phyloP scores from a whole-genome alignment of 148 eudicot genomes.

The Camellia japonica region DNA sequence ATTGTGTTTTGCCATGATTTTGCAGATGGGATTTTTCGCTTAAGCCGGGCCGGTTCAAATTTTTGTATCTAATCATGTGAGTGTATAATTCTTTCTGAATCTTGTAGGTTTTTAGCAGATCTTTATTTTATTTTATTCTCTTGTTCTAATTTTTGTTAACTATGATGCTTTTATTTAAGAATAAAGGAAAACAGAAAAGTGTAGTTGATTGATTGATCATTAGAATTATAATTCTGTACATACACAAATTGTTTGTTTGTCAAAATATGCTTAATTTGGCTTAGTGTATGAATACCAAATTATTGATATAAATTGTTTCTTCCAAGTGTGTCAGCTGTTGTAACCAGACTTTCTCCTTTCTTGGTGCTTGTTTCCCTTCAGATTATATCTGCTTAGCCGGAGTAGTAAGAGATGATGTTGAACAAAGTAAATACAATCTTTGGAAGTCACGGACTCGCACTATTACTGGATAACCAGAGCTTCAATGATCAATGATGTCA shows the following conservation, averaged over 20 bases:
- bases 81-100: constrained; percentile 15
- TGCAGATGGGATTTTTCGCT: constrained; percentile 98
- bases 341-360: background rate
- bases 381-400: background rate
- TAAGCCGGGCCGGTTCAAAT: constrained; percentile 97
- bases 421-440: background rate
- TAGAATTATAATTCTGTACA: background rate
- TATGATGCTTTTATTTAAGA: background rate
- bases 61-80: constrained; percentile 92
- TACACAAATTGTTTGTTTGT: background rate
- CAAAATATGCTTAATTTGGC: background rate
- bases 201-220: background rate
- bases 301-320: background rate
- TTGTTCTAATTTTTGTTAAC: background rate
- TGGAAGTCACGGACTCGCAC: background rate
- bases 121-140: background rate
- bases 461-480: background rate
- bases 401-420: too few relatives aligned
- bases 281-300: background rate
- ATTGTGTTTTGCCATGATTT: constrained; percentile 4
- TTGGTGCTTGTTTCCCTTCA: background rate
- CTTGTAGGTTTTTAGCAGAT: background rate
- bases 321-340: background rate
- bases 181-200: background rate
- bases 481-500: background rate